Evolutionary conservation across 768 basidiomycete genomes (phyloP).

Genomic region (Mycena chlorophos): DNA sequence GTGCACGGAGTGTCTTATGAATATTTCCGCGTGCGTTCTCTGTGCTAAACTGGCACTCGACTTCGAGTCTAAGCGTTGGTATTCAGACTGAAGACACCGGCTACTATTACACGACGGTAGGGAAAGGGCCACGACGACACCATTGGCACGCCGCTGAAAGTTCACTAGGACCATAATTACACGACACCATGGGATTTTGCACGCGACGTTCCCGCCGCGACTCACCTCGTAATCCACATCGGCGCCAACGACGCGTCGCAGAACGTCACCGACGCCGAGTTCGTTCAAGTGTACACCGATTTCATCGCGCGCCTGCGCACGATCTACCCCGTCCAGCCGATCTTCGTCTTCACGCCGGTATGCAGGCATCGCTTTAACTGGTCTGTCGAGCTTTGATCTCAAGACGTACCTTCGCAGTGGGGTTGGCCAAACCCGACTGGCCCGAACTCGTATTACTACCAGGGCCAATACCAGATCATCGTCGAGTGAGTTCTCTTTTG

Average conservation of each 20-base stretch:
- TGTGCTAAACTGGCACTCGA: neutral
- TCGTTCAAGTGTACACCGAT: slow-evolving; percentile 49
- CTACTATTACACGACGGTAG: slow-evolving; percentile 48
- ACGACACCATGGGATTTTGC: slow-evolving; percentile 60
- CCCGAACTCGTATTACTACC: slow-evolving; percentile 44
- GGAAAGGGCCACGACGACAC: too few species aligned
- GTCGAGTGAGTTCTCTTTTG: slow-evolving; percentile 40
- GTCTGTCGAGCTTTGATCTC: neutral
- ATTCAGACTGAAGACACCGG: slow-evolving; percentile 60
- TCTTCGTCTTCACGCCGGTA: slow-evolving; percentile 57
- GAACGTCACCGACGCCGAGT: slow-evolving; percentile 43
- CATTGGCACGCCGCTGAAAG: too few species aligned
- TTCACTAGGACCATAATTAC: slow-evolving; percentile 64
- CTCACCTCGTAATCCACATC: slow-evolving; percentile 58
- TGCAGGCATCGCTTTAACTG: slow-evolving; percentile 16
- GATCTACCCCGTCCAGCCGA: slow-evolving; percentile 44
- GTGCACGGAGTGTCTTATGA: slow-evolving; percentile 53
- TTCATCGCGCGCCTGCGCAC: slow-evolving; percentile 48
- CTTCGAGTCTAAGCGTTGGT: neutral
- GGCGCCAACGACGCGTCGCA: slow-evolving; percentile 62
- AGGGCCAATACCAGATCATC: slow-evolving; percentile 47
- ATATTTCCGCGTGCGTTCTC: slow-evolving; percentile 44
- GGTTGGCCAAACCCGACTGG: slow-evolving; percentile 58
- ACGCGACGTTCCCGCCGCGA: slow-evolving; percentile 46
- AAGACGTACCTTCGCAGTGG: slow-evolving; percentile 37